Evolutionary conservation across 2,329 filamentous ascomycete genomes (phyloP).

Genomic region (Ceratocystis colombiana): DNA sequence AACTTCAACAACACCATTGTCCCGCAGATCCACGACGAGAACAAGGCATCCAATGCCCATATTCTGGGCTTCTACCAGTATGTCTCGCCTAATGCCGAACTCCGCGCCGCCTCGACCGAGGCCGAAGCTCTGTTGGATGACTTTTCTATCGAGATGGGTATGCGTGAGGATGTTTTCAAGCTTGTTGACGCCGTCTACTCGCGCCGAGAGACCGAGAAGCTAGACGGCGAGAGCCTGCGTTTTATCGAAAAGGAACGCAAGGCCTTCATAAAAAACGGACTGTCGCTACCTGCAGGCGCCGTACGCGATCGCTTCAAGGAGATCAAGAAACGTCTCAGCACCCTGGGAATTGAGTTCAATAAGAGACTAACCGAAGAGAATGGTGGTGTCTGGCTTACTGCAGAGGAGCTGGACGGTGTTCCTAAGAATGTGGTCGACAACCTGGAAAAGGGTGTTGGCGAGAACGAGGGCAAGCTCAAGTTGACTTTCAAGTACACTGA

Average conservation of each 20-base stretch:
- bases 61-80: constrained; percentile 75
- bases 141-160: constrained; percentile 65
- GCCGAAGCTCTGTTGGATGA: constrained; percentile 67
- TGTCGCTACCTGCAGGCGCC: constrained; percentile 58
- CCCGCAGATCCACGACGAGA: constrained; percentile 66
- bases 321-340: constrained; percentile 69
- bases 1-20: constrained; percentile 47
- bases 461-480: constrained; percentile 63
- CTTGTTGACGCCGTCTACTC: constrained; percentile 51
- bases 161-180: constrained; percentile 72
- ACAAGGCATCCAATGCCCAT: constrained; percentile 47
- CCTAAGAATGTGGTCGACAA: constrained; percentile 57
- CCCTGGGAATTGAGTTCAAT: constrained; percentile 63
- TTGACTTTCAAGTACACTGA: constrained; percentile 78
- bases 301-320: constrained; percentile 73
- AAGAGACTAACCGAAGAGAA: constrained; percentile 78
- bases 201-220: constrained; percentile 39
- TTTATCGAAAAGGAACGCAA: constrained; percentile 69
- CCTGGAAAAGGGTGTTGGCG: constrained; percentile 61
- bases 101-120: constrained; percentile 66
- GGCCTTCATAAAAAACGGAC: constrained; percentile 64
- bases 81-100: constrained; percentile 56
- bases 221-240: constrained; percentile 61
- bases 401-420: constrained; percentile 62
- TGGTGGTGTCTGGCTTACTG: constrained; percentile 69